Percentiles rank a stretch among this genome's conserved stretches.
These are phyloP conservation scores for Darksidea phi DNA, from an alignment of 495 filamentous ascomycete genomes.

Conservation along the genomic window DNA sequence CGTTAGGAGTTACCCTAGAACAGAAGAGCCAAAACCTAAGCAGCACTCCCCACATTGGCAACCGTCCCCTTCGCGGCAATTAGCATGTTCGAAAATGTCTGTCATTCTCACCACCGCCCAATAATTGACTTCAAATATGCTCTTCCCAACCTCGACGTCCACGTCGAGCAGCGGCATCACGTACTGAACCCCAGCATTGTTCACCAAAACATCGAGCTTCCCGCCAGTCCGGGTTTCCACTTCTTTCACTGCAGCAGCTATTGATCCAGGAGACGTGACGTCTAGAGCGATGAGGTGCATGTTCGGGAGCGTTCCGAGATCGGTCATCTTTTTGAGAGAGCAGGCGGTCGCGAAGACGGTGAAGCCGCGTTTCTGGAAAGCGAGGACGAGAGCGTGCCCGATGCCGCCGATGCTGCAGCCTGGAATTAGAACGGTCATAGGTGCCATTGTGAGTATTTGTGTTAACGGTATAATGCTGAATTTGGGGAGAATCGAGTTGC, in stretches of 20 bases:
- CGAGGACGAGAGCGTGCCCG: conserved; percentile 46
- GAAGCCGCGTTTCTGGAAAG: conserved; percentile 45
- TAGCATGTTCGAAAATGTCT: conserved; percentile 55
- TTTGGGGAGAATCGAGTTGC: too few relatives aligned
- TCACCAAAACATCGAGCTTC: conserved; percentile 63
- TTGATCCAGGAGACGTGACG: conserved; percentile 53
- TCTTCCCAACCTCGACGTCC: conserved; percentile 50
- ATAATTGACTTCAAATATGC: conserved; percentile 63
- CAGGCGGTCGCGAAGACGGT: conserved; percentile 50
- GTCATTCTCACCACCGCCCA: conserved; percentile 57
- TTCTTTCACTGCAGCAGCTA: conserved; percentile 49
- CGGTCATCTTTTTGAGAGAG: conserved; percentile 39
- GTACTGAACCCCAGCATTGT: conserved; percentile 61
- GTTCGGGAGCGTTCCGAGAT: conserved; percentile 7
- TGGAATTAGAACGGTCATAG: conserved; percentile 46
- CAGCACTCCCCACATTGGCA: conserved; percentile 55
- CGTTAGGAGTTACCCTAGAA: conserved; percentile 45
- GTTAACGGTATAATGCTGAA: too few relatives aligned
- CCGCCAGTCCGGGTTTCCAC: conserved; percentile 55
- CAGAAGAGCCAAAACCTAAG: conserved; percentile 48
- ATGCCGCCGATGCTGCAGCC: conserved; percentile 52
- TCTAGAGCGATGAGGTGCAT: conserved; percentile 36
- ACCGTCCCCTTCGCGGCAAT: conserved; percentile 55
- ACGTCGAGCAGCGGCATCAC: conserved; percentile 56
- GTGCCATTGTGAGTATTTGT: background rate